phyloP scores from a whole-genome alignment of 1,284 basidiomycete genomes.

The Leccinum subrobustum region DNA sequence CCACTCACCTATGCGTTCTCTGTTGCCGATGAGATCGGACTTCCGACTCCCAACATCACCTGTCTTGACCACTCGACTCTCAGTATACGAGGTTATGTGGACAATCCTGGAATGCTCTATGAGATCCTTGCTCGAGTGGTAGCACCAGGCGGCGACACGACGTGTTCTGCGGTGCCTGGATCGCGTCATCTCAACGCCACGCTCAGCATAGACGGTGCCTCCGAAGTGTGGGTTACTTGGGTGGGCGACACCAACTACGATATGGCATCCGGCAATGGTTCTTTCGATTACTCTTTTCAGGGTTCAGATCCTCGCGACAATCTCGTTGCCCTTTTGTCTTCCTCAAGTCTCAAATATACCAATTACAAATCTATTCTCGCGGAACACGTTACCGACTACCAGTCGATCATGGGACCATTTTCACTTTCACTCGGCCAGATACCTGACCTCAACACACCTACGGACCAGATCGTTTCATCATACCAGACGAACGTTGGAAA shows the following conservation, averaged over 20 bases:
- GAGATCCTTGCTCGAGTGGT: constrained; percentile 58
- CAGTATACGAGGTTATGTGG: constrained; percentile 51
- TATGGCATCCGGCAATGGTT: constrained; percentile 56
- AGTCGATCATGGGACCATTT: constrained; percentile 46
- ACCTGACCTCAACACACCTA: constrained; percentile 50
- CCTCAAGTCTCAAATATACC: constrained; percentile 27
- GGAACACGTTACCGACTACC: constrained; percentile 53
- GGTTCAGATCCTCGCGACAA: constrained; percentile 57
- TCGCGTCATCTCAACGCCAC: constrained; percentile 51
- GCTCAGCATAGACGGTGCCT: constrained; percentile 40
- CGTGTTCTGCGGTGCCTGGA: constrained; percentile 36
- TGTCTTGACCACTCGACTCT: constrained; percentile 59
- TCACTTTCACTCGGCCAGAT: constrained; percentile 58
- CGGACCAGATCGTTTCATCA: constrained; percentile 51
- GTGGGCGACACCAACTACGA: constrained; percentile 69
- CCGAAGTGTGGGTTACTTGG: constrained; percentile 64
- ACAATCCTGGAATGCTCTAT: constrained; percentile 62
- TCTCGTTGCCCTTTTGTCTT: constrained; percentile 43
- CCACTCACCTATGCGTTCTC: constrained; percentile 54
- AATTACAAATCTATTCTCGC: constrained; percentile 39
- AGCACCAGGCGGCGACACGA: constrained; percentile 28
- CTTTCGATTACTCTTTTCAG: constrained; percentile 57
- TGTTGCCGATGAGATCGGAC: constrained; percentile 42
- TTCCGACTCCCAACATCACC: constrained; percentile 58
- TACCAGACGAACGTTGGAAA: constrained; percentile 59